These are phyloP conservation scores for Alloteropsis angusta DNA, from an alignment of 202 grass and related monocot genomes.

Conservation along the genomic window DNA sequence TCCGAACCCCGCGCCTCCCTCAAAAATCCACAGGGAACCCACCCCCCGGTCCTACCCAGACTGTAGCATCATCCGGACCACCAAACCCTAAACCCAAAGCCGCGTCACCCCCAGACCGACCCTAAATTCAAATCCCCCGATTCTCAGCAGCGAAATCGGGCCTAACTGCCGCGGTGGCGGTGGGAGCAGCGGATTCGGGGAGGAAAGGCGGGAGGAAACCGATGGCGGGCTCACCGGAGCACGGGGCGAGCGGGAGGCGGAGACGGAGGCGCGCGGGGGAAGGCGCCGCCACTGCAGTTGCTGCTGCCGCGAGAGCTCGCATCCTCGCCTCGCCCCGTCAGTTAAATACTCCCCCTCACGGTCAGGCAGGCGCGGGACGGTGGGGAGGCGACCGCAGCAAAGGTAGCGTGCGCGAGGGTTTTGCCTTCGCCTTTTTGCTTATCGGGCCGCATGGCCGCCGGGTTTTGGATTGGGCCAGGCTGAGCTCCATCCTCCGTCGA, in stretches of 20 bases:
- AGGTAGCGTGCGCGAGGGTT: neutral
- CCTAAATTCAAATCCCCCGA: neutral
- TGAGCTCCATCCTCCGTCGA: neutral
- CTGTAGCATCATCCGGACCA: neutral
- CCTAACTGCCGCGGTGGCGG: neutral
- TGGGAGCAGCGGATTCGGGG: neutral
- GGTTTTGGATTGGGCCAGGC: neutral
- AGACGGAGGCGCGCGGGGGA: slow-evolving; percentile 12
- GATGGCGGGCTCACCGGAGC: slow-evolving; percentile 1
- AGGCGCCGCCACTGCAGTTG: slow-evolving; percentile 33
- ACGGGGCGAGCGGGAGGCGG: neutral
- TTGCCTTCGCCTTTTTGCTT: neutral
- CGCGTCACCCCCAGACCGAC: neutral
- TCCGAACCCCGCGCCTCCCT: neutral
- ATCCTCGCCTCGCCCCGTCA: slow-evolving; percentile 12
- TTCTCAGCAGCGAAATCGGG: neutral
- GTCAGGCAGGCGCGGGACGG: neutral
- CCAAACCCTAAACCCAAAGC: neutral
- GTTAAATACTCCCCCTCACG: slow-evolving; percentile 32
- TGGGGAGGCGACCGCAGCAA: neutral
- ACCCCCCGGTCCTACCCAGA: neutral
- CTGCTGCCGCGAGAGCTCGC: slow-evolving; percentile 41
- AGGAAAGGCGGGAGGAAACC: too few relatives aligned
- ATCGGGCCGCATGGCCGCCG: neutral
- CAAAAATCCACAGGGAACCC: neutral